Conservation (phyloP, 805 yeast genomes). For the Candida sithepensis region DNA sequence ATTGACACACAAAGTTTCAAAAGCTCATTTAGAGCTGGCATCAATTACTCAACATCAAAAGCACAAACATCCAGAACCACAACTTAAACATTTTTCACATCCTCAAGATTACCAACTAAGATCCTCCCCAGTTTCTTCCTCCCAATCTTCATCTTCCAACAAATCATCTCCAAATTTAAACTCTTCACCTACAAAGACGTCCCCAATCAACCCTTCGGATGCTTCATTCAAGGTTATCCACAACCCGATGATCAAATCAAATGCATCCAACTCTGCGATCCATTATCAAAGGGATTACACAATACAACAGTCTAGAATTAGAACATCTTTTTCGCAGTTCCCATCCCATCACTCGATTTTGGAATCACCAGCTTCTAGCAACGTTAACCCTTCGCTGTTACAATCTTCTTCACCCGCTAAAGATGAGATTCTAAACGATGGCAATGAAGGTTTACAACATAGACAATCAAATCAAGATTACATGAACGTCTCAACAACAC, state of each 20-base stretch:
- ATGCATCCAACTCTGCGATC: background rate
- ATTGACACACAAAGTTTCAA: slow-evolving; percentile 10
- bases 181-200: slow-evolving; percentile 28
- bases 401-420: slow-evolving; percentile 9
- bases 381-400: slow-evolving; percentile 24
- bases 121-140: slow-evolving; percentile 19
- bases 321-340: slow-evolving; percentile 6
- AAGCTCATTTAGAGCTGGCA: slow-evolving; percentile 21
- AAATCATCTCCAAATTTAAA: slow-evolving; percentile 15
- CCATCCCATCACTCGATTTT: slow-evolving; percentile 14
- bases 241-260: background rate
- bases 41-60: slow-evolving; percentile 12
- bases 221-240: slow-evolving; percentile 9
- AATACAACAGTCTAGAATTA: background rate
- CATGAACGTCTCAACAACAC: background rate
- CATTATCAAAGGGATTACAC: background rate
- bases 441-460: background rate
- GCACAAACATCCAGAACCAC: background rate
- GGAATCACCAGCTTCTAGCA: slow-evolving; percentile 12
- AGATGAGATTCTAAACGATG: background rate
- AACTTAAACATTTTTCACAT: background rate
- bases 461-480: background rate
- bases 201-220: slow-evolving; percentile 22
- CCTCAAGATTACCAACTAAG: background rate
- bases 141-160: slow-evolving; percentile 10